These are phyloP conservation scores for Suhomyces panamericanus DNA, from an alignment of 1,139 yeast species.

Conservation along the genomic window DNA sequence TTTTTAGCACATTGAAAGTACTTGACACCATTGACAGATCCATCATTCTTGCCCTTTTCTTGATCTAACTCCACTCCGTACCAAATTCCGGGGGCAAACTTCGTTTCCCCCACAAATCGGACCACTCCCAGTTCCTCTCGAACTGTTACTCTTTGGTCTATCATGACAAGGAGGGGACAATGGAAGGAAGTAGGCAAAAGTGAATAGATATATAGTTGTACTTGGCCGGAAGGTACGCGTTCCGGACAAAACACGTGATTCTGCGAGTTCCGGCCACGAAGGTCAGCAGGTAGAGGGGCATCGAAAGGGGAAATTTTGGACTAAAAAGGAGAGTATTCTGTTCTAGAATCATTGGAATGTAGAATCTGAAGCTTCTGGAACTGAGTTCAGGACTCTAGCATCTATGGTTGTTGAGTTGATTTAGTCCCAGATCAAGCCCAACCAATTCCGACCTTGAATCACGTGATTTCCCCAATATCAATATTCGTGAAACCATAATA, in stretches of 20 bases:
- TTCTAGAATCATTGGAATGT: too few relatives aligned
- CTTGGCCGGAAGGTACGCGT: conserved; percentile 4
- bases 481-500: conserved; percentile 5
- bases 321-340: too few relatives aligned
- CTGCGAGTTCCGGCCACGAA: conserved; percentile 1
- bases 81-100: conserved; percentile 72
- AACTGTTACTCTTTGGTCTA: conserved; percentile 45
- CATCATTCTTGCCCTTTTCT: conserved; percentile 77
- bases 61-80: conserved; percentile 70
- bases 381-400: too few relatives aligned
- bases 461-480: conserved; percentile 2
- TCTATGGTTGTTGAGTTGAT: too few relatives aligned
- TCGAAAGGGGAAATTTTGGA: background rate
- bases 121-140: conserved; percentile 47
- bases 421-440: too few relatives aligned
- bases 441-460: too few relatives aligned
- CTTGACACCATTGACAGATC: conserved; percentile 60
- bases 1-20: conserved; percentile 58
- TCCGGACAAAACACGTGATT: background rate
- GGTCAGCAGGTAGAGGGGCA: background rate
- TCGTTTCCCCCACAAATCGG: conserved; percentile 51
- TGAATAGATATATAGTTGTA: background rate
- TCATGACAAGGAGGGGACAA: background rate
- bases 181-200: background rate
- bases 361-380: too few relatives aligned